phyloP scores from a whole-genome alignment of 176 grass and related monocot species.

The Aegilops bicornis region DNA sequence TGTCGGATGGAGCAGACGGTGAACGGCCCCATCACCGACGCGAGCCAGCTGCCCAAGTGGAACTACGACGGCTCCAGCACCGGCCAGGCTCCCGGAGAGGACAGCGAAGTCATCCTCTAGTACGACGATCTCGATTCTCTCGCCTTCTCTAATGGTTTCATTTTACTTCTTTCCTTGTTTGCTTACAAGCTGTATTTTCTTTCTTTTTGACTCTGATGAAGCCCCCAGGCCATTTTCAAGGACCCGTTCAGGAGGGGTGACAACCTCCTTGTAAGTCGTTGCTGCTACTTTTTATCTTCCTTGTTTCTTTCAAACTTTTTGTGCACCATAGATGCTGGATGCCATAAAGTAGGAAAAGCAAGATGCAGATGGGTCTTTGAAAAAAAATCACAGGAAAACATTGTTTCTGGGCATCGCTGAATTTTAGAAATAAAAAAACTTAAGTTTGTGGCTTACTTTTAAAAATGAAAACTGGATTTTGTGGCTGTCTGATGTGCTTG shows the following conservation, averaged over 20 bases:
- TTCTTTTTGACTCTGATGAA: conserved; percentile 36
- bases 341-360: background rate
- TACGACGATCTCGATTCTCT: conserved; percentile 51
- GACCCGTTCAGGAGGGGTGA: conserved; percentile 94
- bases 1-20: conserved; percentile 61
- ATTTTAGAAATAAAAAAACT: background rate
- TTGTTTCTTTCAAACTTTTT: background rate
- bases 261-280: conserved; percentile 80
- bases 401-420: background rate
- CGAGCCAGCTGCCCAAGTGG: conserved; percentile 88
- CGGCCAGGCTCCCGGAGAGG: conserved; percentile 88
- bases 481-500: too few species aligned
- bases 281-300: background rate
- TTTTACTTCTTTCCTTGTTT: conserved; percentile 12
- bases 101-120: conserved; percentile 99
- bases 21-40: conserved; percentile 57
- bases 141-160: background rate
- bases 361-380: background rate
- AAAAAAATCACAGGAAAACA: background rate
- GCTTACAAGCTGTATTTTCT: background rate
- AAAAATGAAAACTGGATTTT: background rate
- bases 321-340: background rate
- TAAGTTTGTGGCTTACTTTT: background rate
- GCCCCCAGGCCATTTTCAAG: conserved; percentile 96
- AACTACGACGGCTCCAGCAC: conserved; percentile 98